Evolutionary conservation across 306 rosid species (phyloP), one percentile per base, ranked within the genome.

Genomic region (Boehmeria nivea): DNA sequence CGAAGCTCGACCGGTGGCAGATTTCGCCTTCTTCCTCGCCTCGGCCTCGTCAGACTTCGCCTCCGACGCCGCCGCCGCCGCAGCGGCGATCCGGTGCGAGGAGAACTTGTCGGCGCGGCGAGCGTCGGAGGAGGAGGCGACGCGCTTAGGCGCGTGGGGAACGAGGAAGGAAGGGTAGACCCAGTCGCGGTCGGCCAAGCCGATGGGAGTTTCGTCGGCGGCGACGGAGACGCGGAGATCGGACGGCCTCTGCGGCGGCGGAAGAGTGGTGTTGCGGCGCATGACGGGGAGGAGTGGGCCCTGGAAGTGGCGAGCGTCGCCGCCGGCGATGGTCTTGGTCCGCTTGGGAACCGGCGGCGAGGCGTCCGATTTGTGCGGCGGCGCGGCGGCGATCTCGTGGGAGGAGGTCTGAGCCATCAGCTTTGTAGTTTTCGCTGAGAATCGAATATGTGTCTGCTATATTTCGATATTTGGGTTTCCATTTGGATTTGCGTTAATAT

Each of bases 161-260:
- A 94, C 86, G 1, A 89, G 83, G 18, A 80, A 73, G 9, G 97
- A 82, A 42, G 94, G 97, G 66, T 71, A 83, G 56, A 81, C 73
- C 83, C 81, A 86, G 37, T 86, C 88, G 8, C 78, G 74, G 4
- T 89, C 63, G 3, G 80, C 54, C 58, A 77, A 65, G 21, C 74
- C 78, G 1, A 69, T 74, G 17, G 75, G n/a, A 21, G 64, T 8
- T 0, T 66, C 8, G 48, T 48, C 39, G 42, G 23, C 0, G 51
- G 43, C 56, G 23, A 70, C 14, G 19, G 82, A 72, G 18, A 71
- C 76, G 23, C 70, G 79, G 34, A 78, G 89, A 59, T 75, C 72
- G 17, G 66, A 62, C 11, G 56, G 70, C 16, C 54, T 66, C 67
- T 72, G 23, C 64, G 74, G 46, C 28, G 10, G 47, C 43, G 63